Evolutionary conservation across 371 early-diverging fungal species (phyloP), one percentile per base, ranked within the genome.

Genomic region (Zychaea mexicana): DNA sequence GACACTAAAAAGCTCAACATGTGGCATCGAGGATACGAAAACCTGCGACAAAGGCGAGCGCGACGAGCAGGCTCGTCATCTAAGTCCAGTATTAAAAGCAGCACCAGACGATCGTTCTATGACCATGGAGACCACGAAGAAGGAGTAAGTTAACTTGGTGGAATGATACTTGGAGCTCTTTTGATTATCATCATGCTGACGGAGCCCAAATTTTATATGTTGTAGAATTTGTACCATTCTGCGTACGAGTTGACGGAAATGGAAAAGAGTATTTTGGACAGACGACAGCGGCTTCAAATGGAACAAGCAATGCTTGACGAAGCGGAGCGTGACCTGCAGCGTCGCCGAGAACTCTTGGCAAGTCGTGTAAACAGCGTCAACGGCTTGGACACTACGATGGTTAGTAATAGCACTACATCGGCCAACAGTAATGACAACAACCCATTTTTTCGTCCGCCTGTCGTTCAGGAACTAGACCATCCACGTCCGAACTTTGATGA

Each of bases 221-320:
- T n/a, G 24, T 49, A 49, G 49, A 49, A 58, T 36, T 19, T 58
- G 27, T 36, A 39, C 22, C 59, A 45, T 3, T 58, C 59, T 36
- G 32, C 59, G n/a, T 64, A 68, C 31, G 76, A 72, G 27, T 32
- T 76, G 12, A 22, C 65, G 13, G 68, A 70, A 27, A 60, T 76
- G 24, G 73, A 70, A 59, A 56, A 52, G 12, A 57, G 53, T 17
- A 64, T 76, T 32, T 28, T 60, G 26, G 68, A 72, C 31, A 45
- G 73, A 42, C 70, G 62, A 19, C 60, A 59, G 17, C 59, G 61
- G 21, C 49, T 76, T 15, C 58, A 57, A 61, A 58, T 45, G 28
- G 72, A 76, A 65, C 64, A 65, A 58, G 64, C 58, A 22, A 58
- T 53, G 30, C 64, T 76, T 38, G 71, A 70, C 19, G 55, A 66